Evolutionary conservation across 352 stramenopile species (phyloP).

Genomic region (Halophytophthora batemanensis): DNA sequence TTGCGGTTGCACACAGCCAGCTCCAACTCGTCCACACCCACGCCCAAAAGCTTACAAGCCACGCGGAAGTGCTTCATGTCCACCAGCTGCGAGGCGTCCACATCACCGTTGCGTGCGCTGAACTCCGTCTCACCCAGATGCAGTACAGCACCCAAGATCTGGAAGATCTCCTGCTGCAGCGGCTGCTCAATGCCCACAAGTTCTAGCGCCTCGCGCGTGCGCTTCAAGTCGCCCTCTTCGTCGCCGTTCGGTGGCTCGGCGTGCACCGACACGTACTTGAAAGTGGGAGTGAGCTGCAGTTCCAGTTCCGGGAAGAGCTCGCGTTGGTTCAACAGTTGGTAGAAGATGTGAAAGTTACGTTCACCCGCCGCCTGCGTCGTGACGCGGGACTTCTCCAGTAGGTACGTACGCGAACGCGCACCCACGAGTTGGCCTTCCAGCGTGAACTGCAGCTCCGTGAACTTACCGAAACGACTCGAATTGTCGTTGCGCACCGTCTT

Average conservation of each 20-base stretch:
- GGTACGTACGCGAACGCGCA: conserved; percentile 84
- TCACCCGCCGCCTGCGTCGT: conserved; percentile 80
- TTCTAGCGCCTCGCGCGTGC: conserved; percentile 82
- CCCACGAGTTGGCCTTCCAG: conserved; percentile 72
- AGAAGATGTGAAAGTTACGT: conserved; percentile 95
- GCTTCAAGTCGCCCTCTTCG: conserved; percentile 63
- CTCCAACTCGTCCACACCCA: conserved; percentile 55
- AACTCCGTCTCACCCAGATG: conserved; percentile 93
- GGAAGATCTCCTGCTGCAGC: conserved; percentile 84
- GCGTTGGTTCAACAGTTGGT: conserved; percentile 81
- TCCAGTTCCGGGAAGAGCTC: conserved; percentile 59
- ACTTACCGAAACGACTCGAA: conserved; percentile 83
- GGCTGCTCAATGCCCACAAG: conserved; percentile 86
- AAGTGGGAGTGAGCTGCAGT: conserved; percentile 37
- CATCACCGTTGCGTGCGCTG: conserved; percentile 61
- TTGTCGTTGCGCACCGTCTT: conserved; percentile 89
- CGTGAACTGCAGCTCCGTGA: conserved; percentile 83
- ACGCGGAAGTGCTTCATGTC: conserved; percentile 55
- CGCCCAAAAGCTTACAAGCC: conserved; percentile 56
- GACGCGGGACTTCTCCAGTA: conserved; percentile 92
- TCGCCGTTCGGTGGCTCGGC: conserved; percentile 26
- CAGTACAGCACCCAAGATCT: conserved; percentile 87
- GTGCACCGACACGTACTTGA: conserved; percentile 65
- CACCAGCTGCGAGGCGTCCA: conserved; percentile 69
- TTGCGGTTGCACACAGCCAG: conserved; percentile 75